These are phyloP conservation scores for Eimeria falciformis DNA, from an alignment of 169 alveolate species.

Conservation along the genomic window DNA sequence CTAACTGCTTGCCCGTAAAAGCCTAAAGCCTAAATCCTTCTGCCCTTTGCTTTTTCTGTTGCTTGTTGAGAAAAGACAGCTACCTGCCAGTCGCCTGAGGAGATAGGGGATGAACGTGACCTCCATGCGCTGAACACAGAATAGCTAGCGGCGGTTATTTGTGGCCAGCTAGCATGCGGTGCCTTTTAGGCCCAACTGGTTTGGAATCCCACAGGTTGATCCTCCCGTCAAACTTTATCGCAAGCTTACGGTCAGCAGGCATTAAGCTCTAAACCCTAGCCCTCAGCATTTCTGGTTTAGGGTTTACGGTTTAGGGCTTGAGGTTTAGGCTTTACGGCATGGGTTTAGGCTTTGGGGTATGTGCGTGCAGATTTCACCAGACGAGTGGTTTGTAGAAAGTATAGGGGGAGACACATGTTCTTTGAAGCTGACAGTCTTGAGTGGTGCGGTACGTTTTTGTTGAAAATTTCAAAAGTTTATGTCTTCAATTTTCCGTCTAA, in stretches of 20 bases:
- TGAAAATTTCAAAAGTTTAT: too few relatives aligned
- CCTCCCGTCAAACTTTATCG: neutral
- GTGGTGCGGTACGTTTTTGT: constrained; percentile 26
- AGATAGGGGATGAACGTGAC: too few relatives aligned
- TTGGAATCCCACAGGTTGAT: neutral
- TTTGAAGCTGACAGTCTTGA: neutral
- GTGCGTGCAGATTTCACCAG: constrained; percentile 10
- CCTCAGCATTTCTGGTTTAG: neutral
- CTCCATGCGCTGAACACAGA: too few relatives aligned
- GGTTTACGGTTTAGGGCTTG: neutral
- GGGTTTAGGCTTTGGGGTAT: neutral
- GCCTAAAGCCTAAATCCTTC: too few relatives aligned
- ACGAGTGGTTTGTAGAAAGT: constrained; percentile 42
- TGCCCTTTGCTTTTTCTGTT: too few relatives aligned
- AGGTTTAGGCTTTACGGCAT: too few relatives aligned
- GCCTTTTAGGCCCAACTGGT: neutral
- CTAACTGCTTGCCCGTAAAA: too few relatives aligned
- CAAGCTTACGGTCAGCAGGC: constrained; percentile 17
- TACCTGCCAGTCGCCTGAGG: too few relatives aligned
- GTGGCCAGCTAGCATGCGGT: too few relatives aligned
- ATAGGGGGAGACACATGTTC: constrained; percentile 5
- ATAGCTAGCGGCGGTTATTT: too few relatives aligned
- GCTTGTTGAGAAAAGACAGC: too few relatives aligned
- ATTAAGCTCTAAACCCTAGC: neutral
- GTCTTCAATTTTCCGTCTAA: too few relatives aligned